Evolutionary conservation across 306 rosid genomes (phyloP).

Genomic region (Argentina anserina): DNA sequence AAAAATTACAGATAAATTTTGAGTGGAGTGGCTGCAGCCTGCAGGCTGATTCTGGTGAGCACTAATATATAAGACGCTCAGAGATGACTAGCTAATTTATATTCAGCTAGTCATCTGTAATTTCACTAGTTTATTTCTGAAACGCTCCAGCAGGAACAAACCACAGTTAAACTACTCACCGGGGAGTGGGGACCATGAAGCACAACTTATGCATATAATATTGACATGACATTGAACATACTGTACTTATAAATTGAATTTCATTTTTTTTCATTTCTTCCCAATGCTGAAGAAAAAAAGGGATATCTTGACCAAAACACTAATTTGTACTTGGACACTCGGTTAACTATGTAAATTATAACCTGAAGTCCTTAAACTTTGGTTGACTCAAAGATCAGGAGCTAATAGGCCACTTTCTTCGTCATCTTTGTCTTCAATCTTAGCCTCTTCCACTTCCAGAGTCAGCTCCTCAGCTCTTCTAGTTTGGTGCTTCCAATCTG

Average conservation of each 20-base stretch:
- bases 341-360: constrained; percentile 9
- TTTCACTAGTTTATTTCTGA: too few species aligned
- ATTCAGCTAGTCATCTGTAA: too few species aligned
- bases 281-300: constrained; percentile 6
- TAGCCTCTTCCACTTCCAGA: constrained; percentile 11
- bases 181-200: background rate
- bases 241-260: background rate
- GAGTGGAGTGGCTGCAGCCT: too few species aligned
- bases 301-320: constrained; percentile 13
- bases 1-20: too few species aligned
- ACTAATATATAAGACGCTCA: too few species aligned
- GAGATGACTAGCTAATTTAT: too few species aligned
- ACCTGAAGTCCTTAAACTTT: background rate
- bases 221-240: constrained; percentile 8
- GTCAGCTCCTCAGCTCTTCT: constrained; percentile 57
- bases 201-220: background rate
- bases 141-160: too few species aligned
- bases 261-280: constrained; percentile 6
- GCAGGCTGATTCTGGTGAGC: too few species aligned
- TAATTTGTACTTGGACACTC: constrained; percentile 14
- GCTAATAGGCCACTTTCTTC: constrained; percentile 49
- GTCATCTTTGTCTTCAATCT: constrained; percentile 21
- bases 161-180: too few species aligned
- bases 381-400: constrained; percentile 28
- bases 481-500: constrained; percentile 77